Evolutionary conservation across 257 asterid species (phyloP).

Genomic region (Solanum appendiculatum): DNA sequence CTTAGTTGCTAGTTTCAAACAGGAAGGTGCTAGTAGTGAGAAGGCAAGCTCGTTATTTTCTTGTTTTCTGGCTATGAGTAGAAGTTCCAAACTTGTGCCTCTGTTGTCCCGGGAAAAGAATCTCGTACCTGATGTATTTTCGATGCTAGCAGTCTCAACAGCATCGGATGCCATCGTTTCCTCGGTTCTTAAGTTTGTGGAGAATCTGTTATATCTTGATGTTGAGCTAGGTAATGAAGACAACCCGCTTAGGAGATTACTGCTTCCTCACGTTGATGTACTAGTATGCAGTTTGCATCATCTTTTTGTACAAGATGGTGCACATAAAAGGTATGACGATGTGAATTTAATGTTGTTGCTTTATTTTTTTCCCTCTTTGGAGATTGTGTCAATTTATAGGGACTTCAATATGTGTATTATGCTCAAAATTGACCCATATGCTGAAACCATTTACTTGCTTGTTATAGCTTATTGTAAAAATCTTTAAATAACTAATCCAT

Average conservation of each 20-base stretch:
- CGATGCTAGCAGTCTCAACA: slow-evolving; percentile 54
- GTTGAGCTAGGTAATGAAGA: slow-evolving; percentile 44
- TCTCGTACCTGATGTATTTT: slow-evolving; percentile 79
- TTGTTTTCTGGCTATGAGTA: slow-evolving; percentile 94
- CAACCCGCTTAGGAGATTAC: slow-evolving; percentile 26
- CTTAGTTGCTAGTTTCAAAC: slow-evolving; percentile 57
- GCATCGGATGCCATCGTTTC: slow-evolving; percentile 65
- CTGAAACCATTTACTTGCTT: neutral
- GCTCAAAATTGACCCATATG: neutral
- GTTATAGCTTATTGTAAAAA: neutral
- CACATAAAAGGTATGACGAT: slow-evolving; percentile 44
- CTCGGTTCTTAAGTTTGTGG: slow-evolving; percentile 59
- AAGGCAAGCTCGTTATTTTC: slow-evolving; percentile 80
- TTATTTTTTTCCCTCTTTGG: neutral
- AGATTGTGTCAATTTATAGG: neutral
- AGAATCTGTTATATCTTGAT: slow-evolving; percentile 75
- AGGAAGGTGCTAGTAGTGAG: slow-evolving; percentile 74
- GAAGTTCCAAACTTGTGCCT: slow-evolving; percentile 58
- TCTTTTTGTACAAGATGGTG: slow-evolving; percentile 36
- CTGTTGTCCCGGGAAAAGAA: slow-evolving; percentile 48
- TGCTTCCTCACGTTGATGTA: slow-evolving; percentile 60
- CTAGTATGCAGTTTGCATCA: slow-evolving; percentile 57
- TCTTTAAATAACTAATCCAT: neutral
- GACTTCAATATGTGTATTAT: neutral
- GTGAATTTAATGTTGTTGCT: neutral